Evolutionary conservation across 73 alveolate species (phyloP).

Genomic region (Breviolum minutum): DNA sequence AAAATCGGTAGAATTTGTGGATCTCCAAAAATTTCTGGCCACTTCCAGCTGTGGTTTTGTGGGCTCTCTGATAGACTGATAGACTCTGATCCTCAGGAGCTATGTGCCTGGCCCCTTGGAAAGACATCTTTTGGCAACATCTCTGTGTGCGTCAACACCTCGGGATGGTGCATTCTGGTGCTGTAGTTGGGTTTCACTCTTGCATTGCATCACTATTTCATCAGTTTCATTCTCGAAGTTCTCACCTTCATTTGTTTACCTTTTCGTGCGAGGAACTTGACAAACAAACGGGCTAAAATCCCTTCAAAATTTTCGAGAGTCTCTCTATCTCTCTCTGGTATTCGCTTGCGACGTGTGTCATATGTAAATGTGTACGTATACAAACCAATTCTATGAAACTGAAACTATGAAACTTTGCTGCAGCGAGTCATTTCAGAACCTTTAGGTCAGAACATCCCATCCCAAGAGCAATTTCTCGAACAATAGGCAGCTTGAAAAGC

Average conservation of each 20-base stretch:
- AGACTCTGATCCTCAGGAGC: background rate
- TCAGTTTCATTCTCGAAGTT: too few species aligned
- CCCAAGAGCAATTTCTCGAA: slow-evolving; percentile 73
- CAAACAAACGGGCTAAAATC: too few species aligned
- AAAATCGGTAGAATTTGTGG: background rate
- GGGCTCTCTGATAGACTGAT: too few species aligned
- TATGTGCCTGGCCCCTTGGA: slow-evolving; percentile 26
- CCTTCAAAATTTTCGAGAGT: too few species aligned
- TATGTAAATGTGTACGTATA: background rate
- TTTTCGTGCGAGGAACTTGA: too few species aligned
- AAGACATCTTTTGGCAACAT: slow-evolving; percentile 57
- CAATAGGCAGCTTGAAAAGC: slow-evolving; percentile 70
- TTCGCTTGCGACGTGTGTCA: too few species aligned
- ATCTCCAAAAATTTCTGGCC: too few species aligned
- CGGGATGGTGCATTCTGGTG: background rate
- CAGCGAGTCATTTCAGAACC: background rate
- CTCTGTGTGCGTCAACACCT: slow-evolving; percentile 94
- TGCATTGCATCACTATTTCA: too few species aligned
- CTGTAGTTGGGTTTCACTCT: too few species aligned
- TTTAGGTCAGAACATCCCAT: slow-evolving; percentile 52
- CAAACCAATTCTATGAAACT: background rate
- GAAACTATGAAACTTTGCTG: background rate
- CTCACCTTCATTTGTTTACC: too few species aligned
- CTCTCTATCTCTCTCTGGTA: too few species aligned
- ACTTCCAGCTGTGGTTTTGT: too few species aligned